Conservation (phyloP, 352 stramenopile species). For the Lagenidium sp. region DNA sequence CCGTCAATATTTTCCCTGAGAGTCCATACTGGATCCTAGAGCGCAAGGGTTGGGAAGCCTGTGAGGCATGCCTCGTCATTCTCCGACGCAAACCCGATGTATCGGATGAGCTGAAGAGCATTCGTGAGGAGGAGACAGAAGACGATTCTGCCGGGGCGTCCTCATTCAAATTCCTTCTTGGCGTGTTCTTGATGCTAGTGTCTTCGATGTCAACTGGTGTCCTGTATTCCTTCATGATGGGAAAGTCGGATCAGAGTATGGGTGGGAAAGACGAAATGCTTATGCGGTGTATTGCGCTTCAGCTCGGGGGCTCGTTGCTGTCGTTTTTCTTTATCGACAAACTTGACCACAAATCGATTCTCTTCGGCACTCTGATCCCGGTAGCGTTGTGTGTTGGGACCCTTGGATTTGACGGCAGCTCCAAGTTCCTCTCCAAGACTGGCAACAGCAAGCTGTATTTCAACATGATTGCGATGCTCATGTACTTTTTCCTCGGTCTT, state of each 20-base stretch:
- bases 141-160: slow-evolving; percentile 20
- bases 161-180: slow-evolving; percentile 55
- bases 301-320: slow-evolving; percentile 43
- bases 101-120: slow-evolving; percentile 53
- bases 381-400: slow-evolving; percentile 32
- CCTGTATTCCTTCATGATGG: slow-evolving; percentile 48
- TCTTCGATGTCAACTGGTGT: slow-evolving; percentile 43
- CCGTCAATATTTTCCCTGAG: slow-evolving; percentile 67
- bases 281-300: slow-evolving; percentile 39
- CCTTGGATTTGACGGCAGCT: slow-evolving; percentile 55
- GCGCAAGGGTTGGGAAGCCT: slow-evolving; percentile 62
- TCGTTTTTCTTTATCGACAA: slow-evolving; percentile 80
- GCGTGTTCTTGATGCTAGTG: slow-evolving; percentile 59
- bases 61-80: slow-evolving; percentile 47
- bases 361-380: slow-evolving; percentile 59
- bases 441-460: slow-evolving; percentile 40
- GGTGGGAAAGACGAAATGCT: slow-evolving; percentile 28
- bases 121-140: slow-evolving; percentile 44
- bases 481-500: slow-evolving; percentile 77
- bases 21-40: slow-evolving; percentile 71
- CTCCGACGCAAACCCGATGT: slow-evolving; percentile 62
- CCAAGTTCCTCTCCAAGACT: slow-evolving; percentile 22
- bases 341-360: slow-evolving; percentile 58
- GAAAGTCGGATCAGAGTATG: slow-evolving; percentile 33
- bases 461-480: slow-evolving; percentile 44